Evolutionary conservation across 2,329 filamentous ascomycete genomes (phyloP), one percentile per base, ranked within the genome.

Genomic region (Cercospora zeae-maydis): DNA sequence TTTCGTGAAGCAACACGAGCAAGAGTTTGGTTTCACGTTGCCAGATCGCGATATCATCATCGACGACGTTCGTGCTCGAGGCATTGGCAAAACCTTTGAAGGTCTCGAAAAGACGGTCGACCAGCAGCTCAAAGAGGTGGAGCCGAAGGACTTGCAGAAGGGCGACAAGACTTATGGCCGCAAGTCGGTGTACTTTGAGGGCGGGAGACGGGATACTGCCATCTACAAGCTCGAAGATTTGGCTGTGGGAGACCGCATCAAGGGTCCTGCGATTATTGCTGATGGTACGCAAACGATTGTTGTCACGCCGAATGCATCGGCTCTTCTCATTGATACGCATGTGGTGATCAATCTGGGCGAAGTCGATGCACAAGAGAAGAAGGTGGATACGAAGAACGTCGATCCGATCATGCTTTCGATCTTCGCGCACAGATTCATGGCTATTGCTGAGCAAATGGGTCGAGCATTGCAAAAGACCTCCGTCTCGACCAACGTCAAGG

Each of bases 241-340:
- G 10, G 79, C 81, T 1, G 81, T 91, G 5, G 91, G 92, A 1
- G 87, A 92, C 64, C 84, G 86, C 19, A 81, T 96, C 59, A 80
- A 83, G 54, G 93, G 93, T 0, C 93, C 93, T 0, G 92, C 92
- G 0, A 91, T 96, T 77, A 83, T 96, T 62, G 91, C 91, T 1
- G 93, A 93, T 72, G 89, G 89, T 8, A 93, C 90, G 0, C 93
- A 97, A 76, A 98, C 93, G 0, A 95, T 98, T 66, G 91, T 97
- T 0, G 87, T 97, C 2, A 90, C 91, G 0, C 93, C 93, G 0
- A 85, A 84, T 31, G 86, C 92, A 2, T 85, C 86, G 21, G 93
- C 93, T 0, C 78, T 92, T 24, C 82, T 96, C 33, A 87, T 96
- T 16, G 83, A 91, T 66, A 96, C 92, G 0, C 93, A 96, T 71